A percentile compares a stretch with the other conserved stretches of the same genome.
Evolutionary conservation across 495 filamentous ascomycete species (phyloP).

Genomic region (Oleoguttula mirabilis): DNA sequence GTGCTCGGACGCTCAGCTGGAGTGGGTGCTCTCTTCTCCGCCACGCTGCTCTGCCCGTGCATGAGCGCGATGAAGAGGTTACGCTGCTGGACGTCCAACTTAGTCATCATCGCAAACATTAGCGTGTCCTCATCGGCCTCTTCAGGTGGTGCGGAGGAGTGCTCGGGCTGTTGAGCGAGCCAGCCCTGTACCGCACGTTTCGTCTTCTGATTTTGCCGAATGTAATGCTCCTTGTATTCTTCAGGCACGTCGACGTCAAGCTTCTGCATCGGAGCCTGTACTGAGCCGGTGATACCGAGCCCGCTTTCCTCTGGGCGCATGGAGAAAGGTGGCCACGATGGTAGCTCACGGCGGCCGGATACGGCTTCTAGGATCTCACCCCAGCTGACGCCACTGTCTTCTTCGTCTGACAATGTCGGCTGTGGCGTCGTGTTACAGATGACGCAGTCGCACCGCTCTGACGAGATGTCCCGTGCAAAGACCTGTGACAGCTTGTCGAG

Average conservation of each 20-base stretch:
- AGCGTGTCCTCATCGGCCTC: conserved; percentile 89
- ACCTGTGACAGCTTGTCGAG: conserved; percentile 90
- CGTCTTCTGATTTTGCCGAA: conserved; percentile 77
- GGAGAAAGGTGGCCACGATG: conserved; percentile 76
- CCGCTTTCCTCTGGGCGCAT: conserved; percentile 42
- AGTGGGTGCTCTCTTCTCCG: conserved; percentile 43
- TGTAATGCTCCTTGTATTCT: conserved; percentile 77
- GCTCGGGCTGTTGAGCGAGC: conserved; percentile 64
- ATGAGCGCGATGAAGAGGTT: conserved; percentile 67
- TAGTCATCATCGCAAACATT: conserved; percentile 83
- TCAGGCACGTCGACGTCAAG: conserved; percentile 87
- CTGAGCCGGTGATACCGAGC: conserved; percentile 39
- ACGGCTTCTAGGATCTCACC: conserved; percentile 90
- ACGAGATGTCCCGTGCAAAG: conserved; percentile 80
- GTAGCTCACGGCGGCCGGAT: conserved; percentile 72
- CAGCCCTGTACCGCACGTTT: conserved; percentile 72
- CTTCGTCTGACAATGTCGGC: conserved; percentile 31
- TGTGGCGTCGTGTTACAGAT: conserved; percentile 49
- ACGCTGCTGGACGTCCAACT: conserved; percentile 61
- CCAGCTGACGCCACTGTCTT: conserved; percentile 70
- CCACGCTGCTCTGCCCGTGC: conserved; percentile 48
- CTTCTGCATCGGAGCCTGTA: conserved; percentile 58
- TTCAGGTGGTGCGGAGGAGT: conserved; percentile 57
- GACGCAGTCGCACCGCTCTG: conserved; percentile 63
- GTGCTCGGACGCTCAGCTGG: conserved; percentile 40